phyloP scores from a whole-genome alignment of 1,284 basidiomycete species.

The Apiotrichum gracile region DNA sequence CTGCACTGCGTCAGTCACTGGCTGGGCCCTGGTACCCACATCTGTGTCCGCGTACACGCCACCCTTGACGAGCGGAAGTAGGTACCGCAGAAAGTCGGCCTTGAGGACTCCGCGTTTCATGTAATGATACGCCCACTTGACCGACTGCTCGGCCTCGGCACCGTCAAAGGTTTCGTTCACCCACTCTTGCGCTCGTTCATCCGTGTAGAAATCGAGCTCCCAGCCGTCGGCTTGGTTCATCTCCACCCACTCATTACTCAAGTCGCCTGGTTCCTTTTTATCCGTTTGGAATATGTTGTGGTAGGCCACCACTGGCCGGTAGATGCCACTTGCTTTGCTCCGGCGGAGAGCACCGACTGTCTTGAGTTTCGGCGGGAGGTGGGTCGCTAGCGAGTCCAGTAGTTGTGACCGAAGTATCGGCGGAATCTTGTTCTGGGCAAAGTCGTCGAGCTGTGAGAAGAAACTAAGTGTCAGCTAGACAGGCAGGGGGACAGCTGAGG shows the following conservation, averaged over 20 bases:
- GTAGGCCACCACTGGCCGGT: constrained; percentile 23
- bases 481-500: background rate
- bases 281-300: constrained; percentile 40
- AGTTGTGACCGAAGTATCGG: background rate
- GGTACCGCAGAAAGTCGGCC: constrained; percentile 47
- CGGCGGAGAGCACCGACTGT: background rate
- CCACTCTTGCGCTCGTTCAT: constrained; percentile 35
- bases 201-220: constrained; percentile 39
- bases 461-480: background rate
- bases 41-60: constrained; percentile 48
- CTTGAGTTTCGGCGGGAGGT: background rate
- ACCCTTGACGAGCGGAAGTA: constrained; percentile 45
- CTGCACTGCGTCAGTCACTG: constrained; percentile 13
- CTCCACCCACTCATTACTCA: constrained; percentile 20
- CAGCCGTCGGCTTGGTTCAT: constrained; percentile 34
- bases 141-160: constrained; percentile 18
- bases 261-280: constrained; percentile 18
- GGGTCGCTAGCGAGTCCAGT: background rate
- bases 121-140: constrained; percentile 36
- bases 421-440: background rate
- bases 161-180: constrained; percentile 26
- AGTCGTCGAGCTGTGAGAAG: background rate
- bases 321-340: background rate
- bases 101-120: constrained; percentile 43
- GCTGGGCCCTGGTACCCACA: constrained; percentile 18